Evolutionary conservation across 192 early-diverging fungal species (phyloP), one percentile per base, ranked within the genome.

Genomic region (Coemansia guatemalensis): DNA sequence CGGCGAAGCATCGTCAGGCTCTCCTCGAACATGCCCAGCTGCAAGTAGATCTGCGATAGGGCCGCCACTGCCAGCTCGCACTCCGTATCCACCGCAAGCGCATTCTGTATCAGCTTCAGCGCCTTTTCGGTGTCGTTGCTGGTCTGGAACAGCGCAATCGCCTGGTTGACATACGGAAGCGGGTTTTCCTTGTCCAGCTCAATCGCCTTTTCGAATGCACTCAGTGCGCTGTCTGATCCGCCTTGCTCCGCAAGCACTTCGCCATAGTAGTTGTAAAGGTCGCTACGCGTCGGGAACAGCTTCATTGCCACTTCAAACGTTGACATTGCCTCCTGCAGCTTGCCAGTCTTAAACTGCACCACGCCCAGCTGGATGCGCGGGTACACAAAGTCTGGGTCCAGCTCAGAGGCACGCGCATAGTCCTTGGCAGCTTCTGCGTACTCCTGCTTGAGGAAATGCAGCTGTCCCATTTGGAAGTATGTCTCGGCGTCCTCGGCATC

Each of bases 161-260:
- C 90, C 78, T 97, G 96, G 85, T 99, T 99, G 74, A 99, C 96
- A 62, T 95, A 96, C n/a, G 95, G 92, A 54, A 98, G 83, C n/a
- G 97, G 93, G 69, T 92, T 93, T 52, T 79, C 79, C 4, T 83
- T 77, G 68, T 91, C 88, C 64, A 97, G 75, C 57, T 88, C 83
- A 47, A 95, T 86, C 1, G 96, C 93, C 74, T 95, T 95, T 62
- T 92, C 90, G 67, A 98, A 97, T 59, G 87, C 86, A 12, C 86
- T 84, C 62, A 88, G 74, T 2, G 96, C 95, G 73, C 95, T 90
- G 14, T 88, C 86, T 32, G 90, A 88, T 25, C 84, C 82, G 60
- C 90, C 88, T 68, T 92, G 90, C 67, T 99, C 96, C 53, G 92
- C 77, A 35, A 97, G 73, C 22, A 99, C 82, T 82, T 99, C 97